Conservation (phyloP, 2,329 filamentous ascomycete genomes). For the Aspergillus pseudotamarii region DNA sequence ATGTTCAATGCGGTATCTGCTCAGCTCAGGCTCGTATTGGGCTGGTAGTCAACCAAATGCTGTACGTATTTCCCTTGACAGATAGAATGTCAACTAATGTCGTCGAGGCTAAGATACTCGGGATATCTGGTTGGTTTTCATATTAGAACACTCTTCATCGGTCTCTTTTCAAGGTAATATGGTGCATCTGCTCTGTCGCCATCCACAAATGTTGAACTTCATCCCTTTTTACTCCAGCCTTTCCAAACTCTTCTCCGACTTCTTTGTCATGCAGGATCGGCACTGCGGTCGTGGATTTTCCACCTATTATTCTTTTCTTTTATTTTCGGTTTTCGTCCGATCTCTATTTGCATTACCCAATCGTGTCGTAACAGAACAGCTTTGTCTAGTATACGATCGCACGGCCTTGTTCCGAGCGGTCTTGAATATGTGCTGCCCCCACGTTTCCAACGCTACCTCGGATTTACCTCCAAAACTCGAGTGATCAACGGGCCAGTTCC, state of each 20-base stretch:
- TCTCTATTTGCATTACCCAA: not conserved
- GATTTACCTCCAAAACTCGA: not conserved
- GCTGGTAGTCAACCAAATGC: not conserved
- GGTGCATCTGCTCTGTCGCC: not conserved
- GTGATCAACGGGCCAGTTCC: not conserved
- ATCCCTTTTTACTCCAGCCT: not conserved
- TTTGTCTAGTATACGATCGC: not conserved
- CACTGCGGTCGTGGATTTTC: not conserved
- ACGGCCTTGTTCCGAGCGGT: not conserved
- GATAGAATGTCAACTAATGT: too few relatives aligned
- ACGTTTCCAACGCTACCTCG: not conserved
- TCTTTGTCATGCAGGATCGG: not conserved
- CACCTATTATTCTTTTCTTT: not conserved
- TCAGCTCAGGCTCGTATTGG: not conserved
- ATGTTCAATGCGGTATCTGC: too few relatives aligned
- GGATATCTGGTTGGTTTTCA: too few relatives aligned
- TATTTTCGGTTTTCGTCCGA: not conserved
- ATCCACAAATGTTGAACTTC: not conserved
- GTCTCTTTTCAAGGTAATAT: not conserved
- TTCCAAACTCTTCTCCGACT: not conserved
- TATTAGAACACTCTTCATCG: not conserved
- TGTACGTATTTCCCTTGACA: too few relatives aligned
- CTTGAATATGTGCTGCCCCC: not conserved
- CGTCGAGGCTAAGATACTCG: too few relatives aligned
- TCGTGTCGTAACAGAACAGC: not conserved